Percentiles rank a stretch among this genome's conserved stretches.
These are phyloP conservation scores for Pachyrhizus erosus DNA, from an alignment of 306 rosid species.

Conservation along the genomic window DNA sequence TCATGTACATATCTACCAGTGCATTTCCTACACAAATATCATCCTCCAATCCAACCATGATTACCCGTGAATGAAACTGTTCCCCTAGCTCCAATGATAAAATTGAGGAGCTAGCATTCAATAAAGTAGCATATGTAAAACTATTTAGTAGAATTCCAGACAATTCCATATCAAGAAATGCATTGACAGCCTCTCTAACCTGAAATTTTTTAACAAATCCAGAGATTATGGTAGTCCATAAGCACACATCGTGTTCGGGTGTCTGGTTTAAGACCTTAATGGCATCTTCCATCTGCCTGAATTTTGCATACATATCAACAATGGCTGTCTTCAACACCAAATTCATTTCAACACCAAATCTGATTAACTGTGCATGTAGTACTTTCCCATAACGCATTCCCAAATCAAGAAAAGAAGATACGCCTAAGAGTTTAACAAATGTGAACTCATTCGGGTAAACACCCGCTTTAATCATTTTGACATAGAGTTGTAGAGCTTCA, in stretches of 20 bases:
- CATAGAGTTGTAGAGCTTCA: conserved; percentile 53
- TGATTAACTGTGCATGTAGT: conserved; percentile 62
- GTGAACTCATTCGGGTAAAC: conserved; percentile 71
- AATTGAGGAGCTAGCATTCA: conserved; percentile 60
- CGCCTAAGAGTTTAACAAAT: conserved; percentile 60
- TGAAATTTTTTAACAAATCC: conserved; percentile 54
- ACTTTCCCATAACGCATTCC: conserved; percentile 55
- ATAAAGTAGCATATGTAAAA: conserved; percentile 61
- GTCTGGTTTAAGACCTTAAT: conserved; percentile 65
- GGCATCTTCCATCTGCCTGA: conserved; percentile 55
- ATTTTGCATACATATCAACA: conserved; percentile 70
- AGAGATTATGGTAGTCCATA: conserved; percentile 70
- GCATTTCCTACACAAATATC: conserved; percentile 67
- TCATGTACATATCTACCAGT: conserved; percentile 71
- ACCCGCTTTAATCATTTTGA: conserved; percentile 52
- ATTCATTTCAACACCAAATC: conserved; percentile 58
- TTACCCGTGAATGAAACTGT: conserved; percentile 63
- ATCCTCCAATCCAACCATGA: conserved; percentile 59
- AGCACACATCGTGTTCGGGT: conserved; percentile 60
- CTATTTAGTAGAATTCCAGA: conserved; percentile 59
- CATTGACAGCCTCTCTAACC: conserved; percentile 59
- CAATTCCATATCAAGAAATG: conserved; percentile 58
- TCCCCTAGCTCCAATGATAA: conserved; percentile 57
- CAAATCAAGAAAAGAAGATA: conserved; percentile 48
- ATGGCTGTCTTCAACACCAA: conserved; percentile 69